Percentiles rank a stretch among this genome's conserved stretches.
These are phyloP conservation scores for Ceratocystis lukuohia DNA, from an alignment of 2,329 filamentous ascomycete species.

Conservation along the genomic window DNA sequence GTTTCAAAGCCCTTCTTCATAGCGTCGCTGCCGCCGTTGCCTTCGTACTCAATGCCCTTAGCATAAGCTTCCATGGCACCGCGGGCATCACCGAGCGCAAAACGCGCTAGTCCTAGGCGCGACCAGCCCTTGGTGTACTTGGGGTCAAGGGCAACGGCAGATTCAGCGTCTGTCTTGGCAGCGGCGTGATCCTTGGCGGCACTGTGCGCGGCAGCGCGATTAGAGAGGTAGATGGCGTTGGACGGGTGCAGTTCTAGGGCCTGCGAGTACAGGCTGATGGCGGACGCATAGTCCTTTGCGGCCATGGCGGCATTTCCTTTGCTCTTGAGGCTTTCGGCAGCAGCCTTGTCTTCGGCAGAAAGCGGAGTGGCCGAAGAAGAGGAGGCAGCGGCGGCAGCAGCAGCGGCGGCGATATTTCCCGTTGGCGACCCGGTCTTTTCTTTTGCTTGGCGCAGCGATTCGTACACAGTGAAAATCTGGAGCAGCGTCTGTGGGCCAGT, in stretches of 20 bases:
- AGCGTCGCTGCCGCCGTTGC: constrained; percentile 83
- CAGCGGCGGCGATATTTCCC: constrained; percentile 28
- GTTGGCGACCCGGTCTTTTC: constrained; percentile 25
- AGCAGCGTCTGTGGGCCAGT: constrained; percentile 77
- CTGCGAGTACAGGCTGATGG: constrained; percentile 78
- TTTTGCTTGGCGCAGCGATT: constrained; percentile 63
- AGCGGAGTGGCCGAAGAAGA: constrained; percentile 27
- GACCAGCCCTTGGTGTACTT: constrained; percentile 97
- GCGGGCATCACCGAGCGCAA: constrained; percentile 78
- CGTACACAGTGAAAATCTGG: constrained; percentile 89
- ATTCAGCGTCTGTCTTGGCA: constrained; percentile 76
- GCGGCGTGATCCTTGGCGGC: constrained; percentile 72
- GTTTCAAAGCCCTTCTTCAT: constrained; percentile 98
- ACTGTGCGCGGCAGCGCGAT: constrained; percentile 87
- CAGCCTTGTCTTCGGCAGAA: constrained; percentile 51
- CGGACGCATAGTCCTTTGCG: constrained; percentile 71
- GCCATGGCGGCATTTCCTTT: constrained; percentile 92
- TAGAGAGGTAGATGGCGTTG: constrained; percentile 94
- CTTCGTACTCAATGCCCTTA: constrained; percentile 85
- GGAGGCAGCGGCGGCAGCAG: constrained; percentile 28
- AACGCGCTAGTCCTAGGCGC: constrained; percentile 77
- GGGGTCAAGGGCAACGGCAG: constrained; percentile 76
- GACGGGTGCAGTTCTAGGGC: constrained; percentile 67
- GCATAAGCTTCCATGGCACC: constrained; percentile 91
- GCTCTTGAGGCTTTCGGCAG: constrained; percentile 79